Percentiles rank a stretch among this genome's conserved stretches.
These are phyloP conservation scores for Calocybe cyanea DNA, from an alignment of 768 basidiomycete species.

Conservation along the genomic window DNA sequence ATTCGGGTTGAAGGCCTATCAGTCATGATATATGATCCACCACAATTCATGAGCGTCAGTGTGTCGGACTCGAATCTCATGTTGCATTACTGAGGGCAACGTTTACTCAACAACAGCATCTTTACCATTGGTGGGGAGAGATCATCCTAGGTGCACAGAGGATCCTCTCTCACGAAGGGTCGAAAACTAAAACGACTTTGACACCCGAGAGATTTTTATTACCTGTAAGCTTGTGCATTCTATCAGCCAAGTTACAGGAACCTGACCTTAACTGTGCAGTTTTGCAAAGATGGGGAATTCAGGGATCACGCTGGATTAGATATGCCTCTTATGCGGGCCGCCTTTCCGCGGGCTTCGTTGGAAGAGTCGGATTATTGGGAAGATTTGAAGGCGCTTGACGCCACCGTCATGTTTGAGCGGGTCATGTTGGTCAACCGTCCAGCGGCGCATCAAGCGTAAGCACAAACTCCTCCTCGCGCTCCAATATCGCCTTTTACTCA, in stretches of 20 bases:
- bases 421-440: slow-evolving; percentile 60
- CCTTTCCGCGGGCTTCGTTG: slow-evolving; percentile 56
- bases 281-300: slow-evolving; percentile 37
- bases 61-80: background rate
- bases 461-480: too few species aligned
- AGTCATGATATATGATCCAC: slow-evolving; percentile 26
- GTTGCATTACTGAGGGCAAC: background rate
- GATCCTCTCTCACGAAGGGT: slow-evolving; percentile 28
- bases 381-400: slow-evolving; percentile 43
- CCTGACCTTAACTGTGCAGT: slow-evolving; percentile 10
- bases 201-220: slow-evolving; percentile 31
- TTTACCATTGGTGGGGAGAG: slow-evolving; percentile 47
- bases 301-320: slow-evolving; percentile 60
- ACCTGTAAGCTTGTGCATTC: slow-evolving; percentile 22
- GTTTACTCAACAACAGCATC: slow-evolving; percentile 27
- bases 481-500: too few species aligned
- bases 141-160: slow-evolving; percentile 41
- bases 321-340: slow-evolving; percentile 58
- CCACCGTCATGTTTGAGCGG: slow-evolving; percentile 58
- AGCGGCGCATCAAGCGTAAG: slow-evolving; percentile 50
- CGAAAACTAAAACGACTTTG: slow-evolving; percentile 15
- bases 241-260: background rate
- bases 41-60: slow-evolving; percentile 23
- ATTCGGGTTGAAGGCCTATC: slow-evolving; percentile 22
- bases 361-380: slow-evolving; percentile 60